phyloP scores from a whole-genome alignment of 2,329 filamentous ascomycete genomes.

The Nemania sp. region DNA sequence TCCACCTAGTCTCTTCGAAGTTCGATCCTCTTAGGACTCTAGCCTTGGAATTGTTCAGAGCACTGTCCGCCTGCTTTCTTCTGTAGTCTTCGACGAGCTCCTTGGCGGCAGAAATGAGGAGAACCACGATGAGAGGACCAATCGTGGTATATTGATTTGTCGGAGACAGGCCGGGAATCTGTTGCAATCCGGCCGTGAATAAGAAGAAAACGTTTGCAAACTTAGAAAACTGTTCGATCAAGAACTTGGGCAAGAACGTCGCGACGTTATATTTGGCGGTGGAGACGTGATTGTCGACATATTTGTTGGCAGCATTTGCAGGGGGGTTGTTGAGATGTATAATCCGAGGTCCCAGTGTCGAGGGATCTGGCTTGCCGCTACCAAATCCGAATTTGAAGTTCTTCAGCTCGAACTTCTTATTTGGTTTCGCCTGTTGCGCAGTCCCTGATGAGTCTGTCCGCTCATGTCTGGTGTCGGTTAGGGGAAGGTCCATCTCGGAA shows the following conservation, averaged over 20 bases:
- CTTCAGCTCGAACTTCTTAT: slow-evolving; percentile 67
- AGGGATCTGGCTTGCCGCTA: slow-evolving; percentile 80
- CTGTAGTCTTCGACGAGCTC: slow-evolving; percentile 93
- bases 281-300: slow-evolving; percentile 94
- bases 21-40: slow-evolving; percentile 78
- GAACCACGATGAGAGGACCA: slow-evolving; percentile 84
- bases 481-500: slow-evolving; percentile 96
- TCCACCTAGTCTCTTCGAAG: slow-evolving; percentile 89
- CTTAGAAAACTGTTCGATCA: slow-evolving; percentile 98
- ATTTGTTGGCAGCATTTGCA: slow-evolving; percentile 86
- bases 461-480: slow-evolving; percentile 72
- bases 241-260: slow-evolving; percentile 94
- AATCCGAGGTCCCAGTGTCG: slow-evolving; percentile 85
- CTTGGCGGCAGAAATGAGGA: slow-evolving; percentile 93
- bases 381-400: slow-evolving; percentile 95
- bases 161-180: slow-evolving; percentile 92
- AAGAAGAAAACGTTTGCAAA: slow-evolving; percentile 99
- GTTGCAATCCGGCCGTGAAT: slow-evolving; percentile 91
- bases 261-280: slow-evolving; percentile 96
- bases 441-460: slow-evolving; percentile 36
- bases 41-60: slow-evolving; percentile 85
- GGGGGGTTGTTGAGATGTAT: slow-evolving; percentile 97
- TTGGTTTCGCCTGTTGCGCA: slow-evolving; percentile 43
- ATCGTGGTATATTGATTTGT: slow-evolving; percentile 97
- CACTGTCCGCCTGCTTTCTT: slow-evolving; percentile 81